Base-by-base conservation (phyloP, 2,329 filamentous ascomycete genomes). In the Calonectria ilicicola region DNA sequence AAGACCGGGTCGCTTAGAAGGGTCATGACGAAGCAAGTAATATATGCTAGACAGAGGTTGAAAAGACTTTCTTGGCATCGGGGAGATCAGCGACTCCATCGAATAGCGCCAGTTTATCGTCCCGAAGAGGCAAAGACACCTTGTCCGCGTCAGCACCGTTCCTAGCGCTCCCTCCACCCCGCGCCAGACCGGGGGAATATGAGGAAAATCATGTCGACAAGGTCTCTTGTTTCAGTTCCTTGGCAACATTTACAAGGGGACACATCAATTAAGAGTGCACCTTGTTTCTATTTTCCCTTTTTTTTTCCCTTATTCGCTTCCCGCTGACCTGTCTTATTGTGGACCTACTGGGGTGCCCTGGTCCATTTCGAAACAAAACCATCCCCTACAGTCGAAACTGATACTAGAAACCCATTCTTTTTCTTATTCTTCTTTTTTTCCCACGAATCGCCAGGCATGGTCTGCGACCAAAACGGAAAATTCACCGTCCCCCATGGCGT, bases 1-100 rank as follows among this genome's bases (percentile, higher is more conserved):
- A 38, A 58, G 23, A 58, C 10, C 53, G 40, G n/a, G 53, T 58
- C 53, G 53, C 53, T 58, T 58, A 58, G n/a, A 58, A 58, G 53
- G 12, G 14, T 23, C 53, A 38, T 58, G 53, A 58, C 53, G 53
- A 58, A 58, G 53, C 53, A 21, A 38, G 32, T n/a, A 58, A 58
- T 58, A 58, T 35, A 58, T 58, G 53, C 32, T 14, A 38, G 29
- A 58, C 53, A 58, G n/a, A 38, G 29, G 27, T 38, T 40, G 53
- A 26, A 58, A 38, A 58, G 19, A 32, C 32, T 58, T 58, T 38
- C 53, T 58, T 58, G 53, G 53, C 53, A 38, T 40, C 53, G 53
- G 53, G 5, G 32, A n/a, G 53, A 58, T 58, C 53, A 58, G 53
- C 32, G 27, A 6, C 12, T 35, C 32, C 32, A 35, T 35, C 32